Percentiles rank a stretch among this genome's conserved stretches.
Evolutionary conservation across 2,329 filamentous ascomycete genomes (phyloP).

Genomic region (Nannizzia gypsea): DNA sequence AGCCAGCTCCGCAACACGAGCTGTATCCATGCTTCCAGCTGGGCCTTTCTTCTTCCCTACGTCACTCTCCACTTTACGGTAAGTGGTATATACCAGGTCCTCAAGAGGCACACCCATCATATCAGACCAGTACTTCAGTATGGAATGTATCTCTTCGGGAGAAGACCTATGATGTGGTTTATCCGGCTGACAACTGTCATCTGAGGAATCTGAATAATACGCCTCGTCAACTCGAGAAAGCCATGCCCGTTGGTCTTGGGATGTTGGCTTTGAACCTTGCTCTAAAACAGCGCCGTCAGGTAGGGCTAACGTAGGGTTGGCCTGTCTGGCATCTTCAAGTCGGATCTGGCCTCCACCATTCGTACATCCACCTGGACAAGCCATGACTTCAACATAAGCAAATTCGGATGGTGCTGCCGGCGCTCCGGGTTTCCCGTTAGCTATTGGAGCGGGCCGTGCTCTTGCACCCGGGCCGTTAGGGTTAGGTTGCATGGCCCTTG

Average conservation of each 20-base stretch:
- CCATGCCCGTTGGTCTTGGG: conserved; percentile 78
- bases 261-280: conserved; percentile 46
- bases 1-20: conserved; percentile 76
- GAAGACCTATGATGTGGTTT: conserved; percentile 18
- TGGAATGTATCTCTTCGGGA: conserved; percentile 29
- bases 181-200: conserved; percentile 25
- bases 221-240: conserved; percentile 72
- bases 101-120: conserved; percentile 59
- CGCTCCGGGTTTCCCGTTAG: conserved; percentile 6
- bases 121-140: conserved; percentile 63
- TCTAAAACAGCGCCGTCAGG: not conserved
- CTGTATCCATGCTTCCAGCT: conserved; percentile 49
- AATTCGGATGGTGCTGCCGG: conserved; percentile 48
- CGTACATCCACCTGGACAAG: conserved; percentile 95
- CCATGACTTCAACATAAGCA: conserved; percentile 97
- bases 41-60: conserved; percentile 60
- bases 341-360: conserved; percentile 96
- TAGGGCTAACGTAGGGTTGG: conserved; percentile 2
- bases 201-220: conserved; percentile 65
- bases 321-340: conserved; percentile 55
- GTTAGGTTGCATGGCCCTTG: not conserved
- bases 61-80: conserved; percentile 85
- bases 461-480: conserved; percentile 20
- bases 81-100: conserved; percentile 72
- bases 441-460: conserved; percentile 34